phyloP scores from a whole-genome alignment of 192 early-diverging fungal genomes.

The Gryganskiella cystojenkinii region DNA sequence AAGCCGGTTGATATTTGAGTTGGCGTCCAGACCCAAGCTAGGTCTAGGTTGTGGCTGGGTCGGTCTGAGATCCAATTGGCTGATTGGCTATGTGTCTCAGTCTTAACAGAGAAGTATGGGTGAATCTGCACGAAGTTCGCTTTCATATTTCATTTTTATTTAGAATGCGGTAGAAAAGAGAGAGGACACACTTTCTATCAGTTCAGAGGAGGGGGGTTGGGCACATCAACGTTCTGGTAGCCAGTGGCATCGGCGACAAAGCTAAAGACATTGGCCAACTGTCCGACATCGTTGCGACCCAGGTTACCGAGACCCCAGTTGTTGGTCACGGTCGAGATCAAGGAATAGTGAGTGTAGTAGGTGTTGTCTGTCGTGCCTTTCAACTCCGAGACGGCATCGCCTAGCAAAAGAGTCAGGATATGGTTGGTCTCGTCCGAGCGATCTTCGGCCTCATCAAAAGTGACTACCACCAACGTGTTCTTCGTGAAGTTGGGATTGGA shows the following conservation, averaged over 20 bases:
- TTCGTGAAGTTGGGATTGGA: slow-evolving; percentile 55
- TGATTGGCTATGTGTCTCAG: too few species aligned
- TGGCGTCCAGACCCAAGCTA: too few species aligned
- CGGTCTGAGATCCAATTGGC: too few species aligned
- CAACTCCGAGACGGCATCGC: slow-evolving; percentile 37
- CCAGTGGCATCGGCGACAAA: slow-evolving; percentile 40
- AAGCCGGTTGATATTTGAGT: too few species aligned
- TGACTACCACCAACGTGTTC: slow-evolving; percentile 54
- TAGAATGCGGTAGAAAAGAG: too few species aligned
- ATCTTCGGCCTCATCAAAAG: slow-evolving; percentile 40
- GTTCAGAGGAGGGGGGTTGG: slow-evolving; percentile 15
- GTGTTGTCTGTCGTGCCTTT: slow-evolving; percentile 59
- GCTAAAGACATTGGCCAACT: slow-evolving; percentile 54
- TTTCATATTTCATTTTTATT: too few species aligned
- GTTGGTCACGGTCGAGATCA: slow-evolving; percentile 64
- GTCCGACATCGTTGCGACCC: slow-evolving; percentile 62
- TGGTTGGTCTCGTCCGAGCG: slow-evolving; percentile 40
- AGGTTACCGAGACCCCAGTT: slow-evolving; percentile 71
- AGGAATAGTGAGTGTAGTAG: slow-evolving; percentile 71
- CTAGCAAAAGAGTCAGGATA: slow-evolving; percentile 53
- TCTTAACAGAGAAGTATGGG: too few species aligned
- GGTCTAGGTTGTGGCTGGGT: too few species aligned
- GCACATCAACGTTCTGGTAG: slow-evolving; percentile 46
- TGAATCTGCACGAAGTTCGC: too few species aligned
- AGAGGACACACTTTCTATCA: background rate